Evolutionary conservation across 345 rosid species (phyloP).

Genomic region (Raphanus raphanistrum): DNA sequence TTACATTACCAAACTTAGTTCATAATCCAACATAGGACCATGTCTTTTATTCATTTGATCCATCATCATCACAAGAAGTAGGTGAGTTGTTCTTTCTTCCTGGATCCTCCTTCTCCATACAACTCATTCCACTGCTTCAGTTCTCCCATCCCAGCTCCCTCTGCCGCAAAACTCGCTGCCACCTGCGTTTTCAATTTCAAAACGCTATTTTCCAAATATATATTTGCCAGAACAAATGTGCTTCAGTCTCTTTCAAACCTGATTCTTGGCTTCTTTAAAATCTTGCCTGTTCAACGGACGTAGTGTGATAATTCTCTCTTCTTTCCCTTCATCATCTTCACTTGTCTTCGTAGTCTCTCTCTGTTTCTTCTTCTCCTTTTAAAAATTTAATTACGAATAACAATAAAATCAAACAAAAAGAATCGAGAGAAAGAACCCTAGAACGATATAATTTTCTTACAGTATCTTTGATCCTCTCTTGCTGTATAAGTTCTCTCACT

Average conservation of each 20-base stretch:
- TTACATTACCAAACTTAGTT: constrained; percentile 1
- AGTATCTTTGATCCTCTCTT: constrained; percentile 70
- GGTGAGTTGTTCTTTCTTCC: constrained; percentile 81
- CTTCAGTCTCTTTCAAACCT: constrained; percentile 42
- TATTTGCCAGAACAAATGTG: not conserved
- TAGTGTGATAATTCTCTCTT: constrained; percentile 59
- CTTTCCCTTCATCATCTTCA: constrained; percentile 42
- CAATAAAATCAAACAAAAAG: not conserved
- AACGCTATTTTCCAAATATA: constrained; percentile 4
- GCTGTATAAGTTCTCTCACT: constrained; percentile 78
- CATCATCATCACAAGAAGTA: constrained; percentile 55
- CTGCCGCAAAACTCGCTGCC: constrained; percentile 84
- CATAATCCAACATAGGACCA: constrained; percentile 3
- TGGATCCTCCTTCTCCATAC: constrained; percentile 93
- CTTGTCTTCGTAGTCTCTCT: constrained; percentile 41
- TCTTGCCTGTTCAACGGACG: constrained; percentile 79
- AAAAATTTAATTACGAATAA: not conserved
- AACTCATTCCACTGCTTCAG: constrained; percentile 86
- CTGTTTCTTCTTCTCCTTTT: constrained; percentile 60
- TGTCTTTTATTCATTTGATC: not conserved
- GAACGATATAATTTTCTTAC: constrained; percentile 32
- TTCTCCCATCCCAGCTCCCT: constrained; percentile 74
- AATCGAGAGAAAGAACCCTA: not conserved
- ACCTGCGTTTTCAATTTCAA: constrained; percentile 52
- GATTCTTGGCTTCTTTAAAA: constrained; percentile 75